A percentile compares a stretch with the other conserved stretches of the same genome.
These are phyloP conservation scores for Stylosanthes scabra DNA, from an alignment of 331 rosid genomes.

Conservation along the genomic window DNA sequence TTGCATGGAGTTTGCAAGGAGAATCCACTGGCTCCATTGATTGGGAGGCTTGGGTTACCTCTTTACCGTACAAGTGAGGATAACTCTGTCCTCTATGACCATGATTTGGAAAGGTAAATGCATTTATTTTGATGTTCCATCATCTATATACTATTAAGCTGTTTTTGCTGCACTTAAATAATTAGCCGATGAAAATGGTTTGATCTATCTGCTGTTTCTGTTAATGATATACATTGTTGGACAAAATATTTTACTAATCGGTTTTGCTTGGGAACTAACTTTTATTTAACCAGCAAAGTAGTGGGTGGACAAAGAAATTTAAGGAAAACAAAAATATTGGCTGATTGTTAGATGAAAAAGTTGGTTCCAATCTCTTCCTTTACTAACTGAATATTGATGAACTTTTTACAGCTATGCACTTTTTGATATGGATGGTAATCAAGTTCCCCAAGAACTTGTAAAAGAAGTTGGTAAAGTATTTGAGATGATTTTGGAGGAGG, in stretches of 20 bases:
- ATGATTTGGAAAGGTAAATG: conserved; percentile 89
- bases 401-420: conserved; percentile 80
- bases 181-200: conserved; percentile 15
- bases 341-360: too few species aligned
- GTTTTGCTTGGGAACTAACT: too few species aligned
- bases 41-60: conserved; percentile 93
- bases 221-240: conserved; percentile 1
- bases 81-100: conserved; percentile 97
- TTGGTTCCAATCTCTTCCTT: neutral
- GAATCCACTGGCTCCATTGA: conserved; percentile 95
- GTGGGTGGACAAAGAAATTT: too few species aligned
- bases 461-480: conserved; percentile 73
- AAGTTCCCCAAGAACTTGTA: conserved; percentile 91
- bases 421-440: conserved; percentile 90
- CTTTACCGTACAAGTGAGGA: conserved; percentile 96
- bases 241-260: neutral
- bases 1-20: conserved; percentile 96
- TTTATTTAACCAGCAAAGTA: too few species aligned
- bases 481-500: conserved; percentile 83
- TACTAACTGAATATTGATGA: conserved; percentile 24
- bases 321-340: too few species aligned
- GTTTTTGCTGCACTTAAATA: conserved; percentile 22
- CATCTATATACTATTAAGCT: neutral
- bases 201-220: neutral
- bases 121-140: conserved; percentile 16